Percentiles rank a stretch among this genome's conserved stretches.
Conservation (phyloP, 345 rosid species). For the Mangifera indica region DNA sequence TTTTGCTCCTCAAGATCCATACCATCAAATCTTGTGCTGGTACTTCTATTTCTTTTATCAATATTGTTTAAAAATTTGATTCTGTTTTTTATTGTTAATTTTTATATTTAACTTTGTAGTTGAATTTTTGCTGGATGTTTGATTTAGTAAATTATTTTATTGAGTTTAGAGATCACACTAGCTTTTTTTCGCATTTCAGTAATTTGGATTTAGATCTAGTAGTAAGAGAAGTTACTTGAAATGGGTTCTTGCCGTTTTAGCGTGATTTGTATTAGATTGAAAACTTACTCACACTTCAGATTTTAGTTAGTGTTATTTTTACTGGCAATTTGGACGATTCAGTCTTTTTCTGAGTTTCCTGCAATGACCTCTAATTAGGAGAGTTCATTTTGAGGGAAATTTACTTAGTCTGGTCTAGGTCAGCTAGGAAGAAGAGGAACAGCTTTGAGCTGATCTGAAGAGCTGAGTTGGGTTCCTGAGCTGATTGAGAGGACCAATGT, state of each 20-base stretch:
- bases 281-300: neutral
- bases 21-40: conserved; percentile 78
- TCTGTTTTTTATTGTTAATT: neutral
- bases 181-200: conserved; percentile 1
- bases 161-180: neutral
- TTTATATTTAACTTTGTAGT: neutral
- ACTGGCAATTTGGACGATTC: neutral
- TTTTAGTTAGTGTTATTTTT: neutral
- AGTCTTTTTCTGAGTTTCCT: too few relatives aligned
- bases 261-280: neutral
- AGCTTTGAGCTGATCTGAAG: neutral
- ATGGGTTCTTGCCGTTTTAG: neutral
- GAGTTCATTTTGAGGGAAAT: too few relatives aligned
- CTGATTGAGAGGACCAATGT: neutral
- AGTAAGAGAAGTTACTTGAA: neutral
- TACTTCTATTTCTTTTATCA: conserved; percentile 10
- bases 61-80: neutral
- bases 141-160: too few relatives aligned
- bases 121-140: too few relatives aligned
- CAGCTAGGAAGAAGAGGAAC: neutral
- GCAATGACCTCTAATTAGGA: neutral
- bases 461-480: neutral
- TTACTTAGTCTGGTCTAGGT: neutral
- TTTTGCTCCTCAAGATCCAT: conserved; percentile 73
- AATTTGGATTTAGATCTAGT: neutral